Evolutionary conservation across 2,329 filamentous ascomycete species (phyloP).

Genomic region (Fusarium subtropicale): DNA sequence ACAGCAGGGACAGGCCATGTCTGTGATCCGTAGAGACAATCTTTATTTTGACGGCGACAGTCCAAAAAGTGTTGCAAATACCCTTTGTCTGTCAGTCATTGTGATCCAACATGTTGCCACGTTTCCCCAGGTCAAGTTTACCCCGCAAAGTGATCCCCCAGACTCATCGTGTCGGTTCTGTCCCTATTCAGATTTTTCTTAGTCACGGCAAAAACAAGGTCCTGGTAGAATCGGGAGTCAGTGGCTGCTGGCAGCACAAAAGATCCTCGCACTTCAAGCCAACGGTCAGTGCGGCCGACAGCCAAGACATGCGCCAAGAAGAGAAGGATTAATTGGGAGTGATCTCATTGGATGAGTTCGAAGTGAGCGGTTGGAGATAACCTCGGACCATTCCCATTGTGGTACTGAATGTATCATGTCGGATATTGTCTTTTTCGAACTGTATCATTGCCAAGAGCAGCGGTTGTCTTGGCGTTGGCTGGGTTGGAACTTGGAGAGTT

Average conservation of each 20-base stretch:
- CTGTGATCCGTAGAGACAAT: background rate
- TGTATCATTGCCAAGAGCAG: conserved; percentile 25
- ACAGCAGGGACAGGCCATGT: conserved; percentile 22
- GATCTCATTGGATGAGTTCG: conserved; percentile 3
- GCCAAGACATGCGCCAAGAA: conserved; percentile 12
- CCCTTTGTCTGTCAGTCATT: background rate
- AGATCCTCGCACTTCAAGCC: background rate
- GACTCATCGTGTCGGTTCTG: conserved; percentile 8
- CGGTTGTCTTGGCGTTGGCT: conserved; percentile 22
- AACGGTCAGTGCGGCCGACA: conserved; percentile 22
- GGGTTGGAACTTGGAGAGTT: conserved; percentile 3
- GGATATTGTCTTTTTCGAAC: conserved; percentile 12
- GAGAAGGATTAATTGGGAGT: background rate
- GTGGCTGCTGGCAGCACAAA: conserved; percentile 14
- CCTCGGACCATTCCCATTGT: conserved; percentile 24
- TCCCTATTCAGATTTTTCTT: conserved; percentile 13
- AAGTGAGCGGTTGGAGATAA: conserved; percentile 14
- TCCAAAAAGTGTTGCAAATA: accelerated
- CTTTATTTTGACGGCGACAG: conserved; percentile 16
- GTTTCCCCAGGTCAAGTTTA: conserved; percentile 10
- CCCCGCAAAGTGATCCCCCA: conserved; percentile 31
- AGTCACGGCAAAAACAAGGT: conserved; percentile 15
- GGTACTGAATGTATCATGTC: background rate
- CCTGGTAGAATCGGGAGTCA: background rate
- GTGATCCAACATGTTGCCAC: background rate